A percentile compares a stretch with the other conserved stretches of the same genome.
Conservation (phyloP, 2,329 filamentous ascomycete genomes). For the Fusarium pseudograminearum region DNA sequence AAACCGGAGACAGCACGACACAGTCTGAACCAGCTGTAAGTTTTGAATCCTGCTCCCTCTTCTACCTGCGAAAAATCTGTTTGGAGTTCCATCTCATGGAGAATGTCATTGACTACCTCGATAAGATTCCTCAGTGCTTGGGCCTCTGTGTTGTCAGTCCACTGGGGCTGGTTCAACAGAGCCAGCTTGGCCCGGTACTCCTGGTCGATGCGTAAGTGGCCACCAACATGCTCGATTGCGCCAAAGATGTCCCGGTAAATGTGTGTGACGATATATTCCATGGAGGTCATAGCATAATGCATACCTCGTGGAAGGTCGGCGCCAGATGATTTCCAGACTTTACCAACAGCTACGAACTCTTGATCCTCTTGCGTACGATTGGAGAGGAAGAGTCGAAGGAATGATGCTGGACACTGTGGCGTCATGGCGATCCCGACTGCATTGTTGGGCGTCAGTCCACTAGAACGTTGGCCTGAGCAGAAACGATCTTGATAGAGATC, state of each 20-base stretch:
- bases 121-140: background rate
- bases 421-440: slow-evolving; percentile 24
- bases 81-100: background rate
- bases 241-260: slow-evolving; percentile 4
- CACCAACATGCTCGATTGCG: background rate
- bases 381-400: slow-evolving; percentile 9
- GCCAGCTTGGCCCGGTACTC: background rate
- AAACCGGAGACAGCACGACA: slow-evolving; percentile 14
- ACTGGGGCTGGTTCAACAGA: background rate
- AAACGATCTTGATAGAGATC: slow-evolving; percentile 26
- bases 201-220: background rate
- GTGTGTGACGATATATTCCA: slow-evolving; percentile 15
- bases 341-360: background rate
- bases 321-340: slow-evolving; percentile 2
- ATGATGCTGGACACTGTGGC: background rate
- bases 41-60: background rate
- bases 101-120: background rate
- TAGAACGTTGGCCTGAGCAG: background rate
- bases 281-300: slow-evolving; percentile 3
- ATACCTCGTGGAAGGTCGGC: slow-evolving; percentile 4
- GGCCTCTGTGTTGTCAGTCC: background rate
- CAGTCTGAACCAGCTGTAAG: slow-evolving; percentile 2
- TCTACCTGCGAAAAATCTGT: fast-evolving
- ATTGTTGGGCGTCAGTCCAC: background rate
- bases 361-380: background rate